phyloP scores from a whole-genome alignment of 2,329 filamentous ascomycete species.

The Trichocomaceae sp. region DNA sequence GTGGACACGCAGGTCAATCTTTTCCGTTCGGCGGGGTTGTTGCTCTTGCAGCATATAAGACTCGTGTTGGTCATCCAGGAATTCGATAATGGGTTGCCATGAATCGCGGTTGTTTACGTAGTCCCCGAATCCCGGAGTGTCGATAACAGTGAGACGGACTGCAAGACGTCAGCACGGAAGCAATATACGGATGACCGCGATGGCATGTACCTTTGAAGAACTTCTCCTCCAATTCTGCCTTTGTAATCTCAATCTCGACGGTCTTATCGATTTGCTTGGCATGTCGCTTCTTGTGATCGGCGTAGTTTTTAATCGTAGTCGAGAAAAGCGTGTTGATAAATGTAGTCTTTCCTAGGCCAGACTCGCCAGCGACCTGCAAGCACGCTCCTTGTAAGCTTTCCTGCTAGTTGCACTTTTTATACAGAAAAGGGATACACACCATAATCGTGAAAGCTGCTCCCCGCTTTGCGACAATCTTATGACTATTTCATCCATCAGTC shows the following conservation, averaged over 20 bases:
- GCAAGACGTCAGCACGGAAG: slow-evolving; percentile 6
- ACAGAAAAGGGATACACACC: slow-evolving; percentile 52
- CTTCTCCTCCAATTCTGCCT: slow-evolving; percentile 99
- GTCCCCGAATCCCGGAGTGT: slow-evolving; percentile 97
- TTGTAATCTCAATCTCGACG: slow-evolving; percentile 99
- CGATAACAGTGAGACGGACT: slow-evolving; percentile 98
- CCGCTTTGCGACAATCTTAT: slow-evolving; percentile 71
- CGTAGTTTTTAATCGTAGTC: slow-evolving; percentile 99
- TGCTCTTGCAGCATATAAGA: slow-evolving; percentile 99
- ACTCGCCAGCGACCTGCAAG: slow-evolving; percentile 87
- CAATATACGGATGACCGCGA: not conserved
- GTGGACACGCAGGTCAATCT: slow-evolving; percentile 98
- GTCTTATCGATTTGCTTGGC: slow-evolving; percentile 99
- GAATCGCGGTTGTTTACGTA: slow-evolving; percentile 99
- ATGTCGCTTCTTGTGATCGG: slow-evolving; percentile 98
- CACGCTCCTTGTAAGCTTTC: slow-evolving; percentile 1
- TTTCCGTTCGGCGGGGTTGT: slow-evolving; percentile 94
- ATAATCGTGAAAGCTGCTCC: slow-evolving; percentile 99
- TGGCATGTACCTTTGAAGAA: slow-evolving; percentile 87
- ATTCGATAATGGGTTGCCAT: slow-evolving; percentile 99
- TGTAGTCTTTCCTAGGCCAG: slow-evolving; percentile 96
- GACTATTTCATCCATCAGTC: slow-evolving; percentile 39
- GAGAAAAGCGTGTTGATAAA: slow-evolving; percentile 99
- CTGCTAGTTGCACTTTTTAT: not conserved
- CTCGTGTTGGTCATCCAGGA: slow-evolving; percentile 99